A percentile compares a stretch with the other conserved stretches of the same genome.
Evolutionary conservation across 306 rosid species (phyloP).

Genomic region (Ormosia semicastrata): DNA sequence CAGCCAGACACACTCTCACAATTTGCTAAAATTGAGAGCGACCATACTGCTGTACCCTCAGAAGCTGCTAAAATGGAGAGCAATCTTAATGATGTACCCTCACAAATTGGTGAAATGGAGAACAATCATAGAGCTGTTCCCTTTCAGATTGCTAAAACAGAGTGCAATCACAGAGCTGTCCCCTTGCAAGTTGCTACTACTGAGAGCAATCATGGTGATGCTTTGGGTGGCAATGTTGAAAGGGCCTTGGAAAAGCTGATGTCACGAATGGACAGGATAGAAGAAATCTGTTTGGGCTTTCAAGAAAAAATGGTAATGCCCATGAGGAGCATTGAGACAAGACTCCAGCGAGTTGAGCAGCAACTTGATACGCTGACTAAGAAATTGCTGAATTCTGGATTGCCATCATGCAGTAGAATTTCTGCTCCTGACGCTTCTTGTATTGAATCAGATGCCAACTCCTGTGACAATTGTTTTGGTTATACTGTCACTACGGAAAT

Average conservation of each 20-base stretch:
- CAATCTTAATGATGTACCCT: slow-evolving; percentile 9
- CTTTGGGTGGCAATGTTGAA: slow-evolving; percentile 38
- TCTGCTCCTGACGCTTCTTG: slow-evolving; percentile 62
- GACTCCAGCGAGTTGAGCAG: slow-evolving; percentile 87
- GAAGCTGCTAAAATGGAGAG: slow-evolving; percentile 31
- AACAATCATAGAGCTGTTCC: slow-evolving; percentile 13
- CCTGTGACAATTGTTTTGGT: slow-evolving; percentile 41
- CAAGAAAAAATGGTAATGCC: slow-evolving; percentile 86
- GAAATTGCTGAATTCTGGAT: slow-evolving; percentile 46
- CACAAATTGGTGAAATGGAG: slow-evolving; percentile 25
- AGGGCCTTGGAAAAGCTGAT: slow-evolving; percentile 54
- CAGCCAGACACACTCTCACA: slow-evolving; percentile 29
- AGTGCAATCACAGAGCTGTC: slow-evolving; percentile 2
- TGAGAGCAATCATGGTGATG: slow-evolving; percentile 34
- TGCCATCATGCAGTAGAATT: slow-evolving; percentile 47
- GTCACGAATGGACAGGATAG: slow-evolving; percentile 74
- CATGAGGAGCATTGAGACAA: slow-evolving; percentile 69
- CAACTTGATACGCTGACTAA: slow-evolving; percentile 64
- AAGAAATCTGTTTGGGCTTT: slow-evolving; percentile 67
- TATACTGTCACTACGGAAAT: slow-evolving; percentile 33
- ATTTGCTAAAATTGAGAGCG: slow-evolving; percentile 43
- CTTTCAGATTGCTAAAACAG: not conserved
- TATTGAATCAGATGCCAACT: slow-evolving; percentile 50
- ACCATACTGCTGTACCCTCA: slow-evolving; percentile 19
- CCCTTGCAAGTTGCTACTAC: slow-evolving; percentile 30